Evolutionary conservation across 768 basidiomycete genomes (phyloP).

Genomic region (Paxillus ammoniavirescens): DNA sequence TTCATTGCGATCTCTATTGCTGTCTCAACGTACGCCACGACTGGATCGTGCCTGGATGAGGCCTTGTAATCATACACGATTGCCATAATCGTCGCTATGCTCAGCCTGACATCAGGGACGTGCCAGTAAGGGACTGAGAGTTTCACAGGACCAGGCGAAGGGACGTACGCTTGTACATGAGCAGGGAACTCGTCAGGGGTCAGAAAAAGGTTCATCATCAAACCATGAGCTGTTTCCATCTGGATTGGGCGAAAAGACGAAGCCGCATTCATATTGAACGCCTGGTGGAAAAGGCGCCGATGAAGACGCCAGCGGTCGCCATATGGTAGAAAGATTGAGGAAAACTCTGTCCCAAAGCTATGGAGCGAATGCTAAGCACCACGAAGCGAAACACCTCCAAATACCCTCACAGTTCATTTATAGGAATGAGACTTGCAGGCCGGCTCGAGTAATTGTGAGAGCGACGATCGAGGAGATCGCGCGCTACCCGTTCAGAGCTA

Average conservation of each 20-base stretch:
- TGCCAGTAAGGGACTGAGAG: neutral
- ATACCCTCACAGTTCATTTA: conserved; percentile 2
- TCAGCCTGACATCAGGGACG: neutral
- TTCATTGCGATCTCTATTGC: conserved; percentile 5
- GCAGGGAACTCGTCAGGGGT: conserved; percentile 17
- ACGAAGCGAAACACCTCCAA: neutral
- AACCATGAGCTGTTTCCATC: conserved; percentile 22
- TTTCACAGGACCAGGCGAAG: neutral
- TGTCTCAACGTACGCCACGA: conserved; percentile 9
- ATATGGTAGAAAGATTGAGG: conserved; percentile 17
- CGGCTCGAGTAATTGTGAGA: conserved; percentile 14
- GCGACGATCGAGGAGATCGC: conserved; percentile 10
- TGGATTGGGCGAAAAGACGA: conserved; percentile 29
- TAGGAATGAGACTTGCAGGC: conserved; percentile 2
- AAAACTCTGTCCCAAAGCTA: conserved; percentile 16
- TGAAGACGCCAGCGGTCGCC: conserved; percentile 20
- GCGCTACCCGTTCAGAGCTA: conserved; percentile 13
- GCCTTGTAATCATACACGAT: conserved; percentile 10
- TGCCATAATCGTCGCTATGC: conserved; percentile 11
- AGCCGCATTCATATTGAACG: conserved; percentile 27
- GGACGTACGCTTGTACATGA: conserved; percentile 17
- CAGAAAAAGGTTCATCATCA: conserved; percentile 26
- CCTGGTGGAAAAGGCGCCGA: conserved; percentile 33
- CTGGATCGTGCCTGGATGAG: conserved; percentile 6
- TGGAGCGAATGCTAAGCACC: neutral